phyloP scores from a whole-genome alignment of 2,329 filamentous ascomycete species.

The Colletotrichum sp. region DNA sequence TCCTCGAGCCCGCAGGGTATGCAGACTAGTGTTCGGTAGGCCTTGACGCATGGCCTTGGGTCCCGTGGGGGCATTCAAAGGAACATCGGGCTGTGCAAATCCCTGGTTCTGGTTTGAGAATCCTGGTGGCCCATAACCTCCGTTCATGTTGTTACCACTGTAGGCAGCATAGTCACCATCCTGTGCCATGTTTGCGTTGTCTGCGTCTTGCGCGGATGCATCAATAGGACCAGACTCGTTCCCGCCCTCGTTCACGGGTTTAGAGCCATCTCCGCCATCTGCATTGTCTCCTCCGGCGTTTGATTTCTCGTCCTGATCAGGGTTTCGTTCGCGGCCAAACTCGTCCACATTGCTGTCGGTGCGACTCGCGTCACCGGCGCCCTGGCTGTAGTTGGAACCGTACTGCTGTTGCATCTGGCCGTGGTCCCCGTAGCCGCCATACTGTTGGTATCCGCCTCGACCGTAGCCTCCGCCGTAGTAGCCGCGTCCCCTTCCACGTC shows the following conservation, averaged over 20 bases:
- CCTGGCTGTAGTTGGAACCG: constrained; percentile 20
- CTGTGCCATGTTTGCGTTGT: constrained; percentile 20
- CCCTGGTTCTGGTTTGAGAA: constrained; percentile 25
- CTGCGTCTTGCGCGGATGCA: constrained; percentile 29
- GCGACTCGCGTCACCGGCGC: constrained; percentile 23
- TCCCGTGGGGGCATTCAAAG: constrained; percentile 82
- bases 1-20: constrained; percentile 63
- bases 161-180: constrained; percentile 26
- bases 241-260: constrained; percentile 23
- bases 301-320: constrained; percentile 3
- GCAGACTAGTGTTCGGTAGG: constrained; percentile 79
- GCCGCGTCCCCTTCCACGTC: constrained; percentile 70
- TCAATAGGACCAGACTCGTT: constrained; percentile 25
- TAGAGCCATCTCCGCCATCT: background rate
- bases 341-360: constrained; percentile 40
- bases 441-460: constrained; percentile 59
- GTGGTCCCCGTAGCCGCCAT: constrained; percentile 42
- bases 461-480: constrained; percentile 59
- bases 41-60: constrained; percentile 95
- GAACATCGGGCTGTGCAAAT: constrained; percentile 44
- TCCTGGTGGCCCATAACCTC: constrained; percentile 16
- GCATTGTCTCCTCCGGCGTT: constrained; percentile 4
- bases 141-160: constrained; percentile 32
- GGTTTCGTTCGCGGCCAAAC: constrained; percentile 37
- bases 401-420: constrained; percentile 27